Evolutionary conservation across 2,329 filamentous ascomycete genomes (phyloP).

Genomic region (Paecilomyces formosus): DNA sequence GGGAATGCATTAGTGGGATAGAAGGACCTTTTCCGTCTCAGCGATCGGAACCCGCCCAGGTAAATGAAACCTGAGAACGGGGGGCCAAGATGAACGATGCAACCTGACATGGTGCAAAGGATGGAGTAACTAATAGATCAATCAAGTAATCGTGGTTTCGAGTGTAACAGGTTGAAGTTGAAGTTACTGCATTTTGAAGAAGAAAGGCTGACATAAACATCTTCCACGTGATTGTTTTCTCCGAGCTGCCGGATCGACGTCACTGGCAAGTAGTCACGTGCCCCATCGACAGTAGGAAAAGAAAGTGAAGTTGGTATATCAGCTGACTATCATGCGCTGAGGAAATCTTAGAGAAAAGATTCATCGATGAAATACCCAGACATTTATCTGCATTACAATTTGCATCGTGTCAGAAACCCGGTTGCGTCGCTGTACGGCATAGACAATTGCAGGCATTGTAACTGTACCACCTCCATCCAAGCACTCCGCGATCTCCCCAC

Average conservation of each 20-base stretch:
- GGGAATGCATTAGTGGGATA: not conserved
- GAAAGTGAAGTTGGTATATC: not conserved
- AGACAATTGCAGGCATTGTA: not conserved
- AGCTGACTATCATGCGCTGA: not conserved
- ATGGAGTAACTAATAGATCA: not conserved
- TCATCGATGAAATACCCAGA: not conserved
- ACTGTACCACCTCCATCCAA: not conserved
- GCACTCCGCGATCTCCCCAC: not conserved
- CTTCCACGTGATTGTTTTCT: not conserved
- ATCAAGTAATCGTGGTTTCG: no score
- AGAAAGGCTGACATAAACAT: not conserved
- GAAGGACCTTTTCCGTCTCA: not conserved
- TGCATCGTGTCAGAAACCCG: not conserved
- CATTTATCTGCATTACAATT: not conserved
- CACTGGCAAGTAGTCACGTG: not conserved
- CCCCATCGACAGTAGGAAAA: not conserved
- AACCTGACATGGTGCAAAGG: not conserved
- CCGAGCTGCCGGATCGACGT: not conserved
- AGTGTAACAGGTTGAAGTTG: no score
- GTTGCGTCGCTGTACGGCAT: not conserved
- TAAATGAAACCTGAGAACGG: not conserved
- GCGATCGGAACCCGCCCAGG: not conserved
- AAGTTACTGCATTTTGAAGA: no score
- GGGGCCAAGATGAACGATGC: not conserved
- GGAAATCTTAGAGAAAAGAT: not conserved